phyloP scores from a whole-genome alignment of 2,329 filamentous ascomycete species.

The Aspergillus niger region DNA sequence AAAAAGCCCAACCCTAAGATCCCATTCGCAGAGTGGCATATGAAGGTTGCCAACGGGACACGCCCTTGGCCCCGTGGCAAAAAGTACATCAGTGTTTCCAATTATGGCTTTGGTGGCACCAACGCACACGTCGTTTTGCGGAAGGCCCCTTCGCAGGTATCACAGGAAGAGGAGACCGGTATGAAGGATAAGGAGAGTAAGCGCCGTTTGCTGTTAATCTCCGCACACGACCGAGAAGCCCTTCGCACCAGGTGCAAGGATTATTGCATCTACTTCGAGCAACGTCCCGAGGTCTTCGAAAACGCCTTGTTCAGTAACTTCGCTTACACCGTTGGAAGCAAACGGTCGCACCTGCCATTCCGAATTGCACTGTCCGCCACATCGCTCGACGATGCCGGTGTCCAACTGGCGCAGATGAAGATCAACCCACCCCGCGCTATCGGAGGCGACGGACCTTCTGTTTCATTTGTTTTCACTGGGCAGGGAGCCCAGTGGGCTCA shows the following conservation, averaged over 20 bases:
- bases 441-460: conserved; percentile 23
- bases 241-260: not conserved
- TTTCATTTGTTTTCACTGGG: conserved; percentile 37
- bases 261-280: not conserved
- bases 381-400: conserved; percentile 3
- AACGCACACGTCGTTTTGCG: conserved; percentile 5
- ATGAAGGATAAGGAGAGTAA: not conserved
- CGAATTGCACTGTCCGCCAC: no score
- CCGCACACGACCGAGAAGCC: not conserved
- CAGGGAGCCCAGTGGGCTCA: conserved; percentile 40
- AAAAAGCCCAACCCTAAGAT: no score
- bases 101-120: conserved; percentile 16
- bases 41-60: no score
- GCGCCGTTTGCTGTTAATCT: not conserved
- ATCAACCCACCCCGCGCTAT: not conserved
- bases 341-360: no score
- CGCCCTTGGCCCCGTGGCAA: no score
- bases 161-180: not conserved
- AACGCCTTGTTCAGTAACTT: no score
- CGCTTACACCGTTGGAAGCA: no score
- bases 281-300: not conserved
- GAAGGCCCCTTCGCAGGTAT: no score
- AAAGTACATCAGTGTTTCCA: conserved; percentile 30
- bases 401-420: not conserved
- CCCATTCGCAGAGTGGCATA: no score